Conservation (phyloP, 2,329 filamentous ascomycete genomes). For the Xylaria sp. region DNA sequence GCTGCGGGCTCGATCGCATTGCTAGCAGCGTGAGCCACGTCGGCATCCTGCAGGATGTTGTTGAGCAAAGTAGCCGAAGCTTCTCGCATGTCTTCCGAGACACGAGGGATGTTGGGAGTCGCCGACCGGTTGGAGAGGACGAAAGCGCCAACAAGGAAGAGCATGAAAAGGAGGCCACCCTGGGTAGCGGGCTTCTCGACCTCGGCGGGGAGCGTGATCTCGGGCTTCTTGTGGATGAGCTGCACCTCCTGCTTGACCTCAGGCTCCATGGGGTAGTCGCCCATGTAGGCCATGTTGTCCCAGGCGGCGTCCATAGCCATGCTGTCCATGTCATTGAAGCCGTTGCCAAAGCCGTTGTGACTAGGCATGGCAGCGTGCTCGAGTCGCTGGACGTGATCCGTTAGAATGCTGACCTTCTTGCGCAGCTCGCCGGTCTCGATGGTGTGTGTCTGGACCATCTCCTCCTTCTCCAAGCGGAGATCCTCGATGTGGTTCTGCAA, state of each 20-base stretch:
- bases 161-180: slow-evolving; percentile 83
- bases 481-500: slow-evolving; percentile 69
- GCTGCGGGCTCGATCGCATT: slow-evolving; percentile 40
- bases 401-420: slow-evolving; percentile 84
- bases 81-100: slow-evolving; percentile 74
- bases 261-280: slow-evolving; percentile 60
- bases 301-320: slow-evolving; percentile 76
- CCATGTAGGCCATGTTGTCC: slow-evolving; percentile 76
- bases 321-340: slow-evolving; percentile 73
- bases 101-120: slow-evolving; percentile 64
- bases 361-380: slow-evolving; percentile 58
- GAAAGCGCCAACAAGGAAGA: slow-evolving; percentile 92
- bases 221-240: slow-evolving; percentile 51
- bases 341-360: slow-evolving; percentile 60
- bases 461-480: slow-evolving; percentile 81
- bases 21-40: slow-evolving; percentile 47
- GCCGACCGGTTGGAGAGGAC: slow-evolving; percentile 76
- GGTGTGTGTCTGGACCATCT: slow-evolving; percentile 82
- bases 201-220: slow-evolving; percentile 42
- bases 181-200: slow-evolving; percentile 65
- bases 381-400: slow-evolving; percentile 63
- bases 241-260: slow-evolving; percentile 57
- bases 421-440: slow-evolving; percentile 85
- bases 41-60: slow-evolving; percentile 76
- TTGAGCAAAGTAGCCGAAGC: slow-evolving; percentile 73